A percentile compares a stretch with the other conserved stretches of the same genome.
phyloP scores from a whole-genome alignment of 2,329 filamentous ascomycete genomes.

The Cladophialophora carrionii region DNA sequence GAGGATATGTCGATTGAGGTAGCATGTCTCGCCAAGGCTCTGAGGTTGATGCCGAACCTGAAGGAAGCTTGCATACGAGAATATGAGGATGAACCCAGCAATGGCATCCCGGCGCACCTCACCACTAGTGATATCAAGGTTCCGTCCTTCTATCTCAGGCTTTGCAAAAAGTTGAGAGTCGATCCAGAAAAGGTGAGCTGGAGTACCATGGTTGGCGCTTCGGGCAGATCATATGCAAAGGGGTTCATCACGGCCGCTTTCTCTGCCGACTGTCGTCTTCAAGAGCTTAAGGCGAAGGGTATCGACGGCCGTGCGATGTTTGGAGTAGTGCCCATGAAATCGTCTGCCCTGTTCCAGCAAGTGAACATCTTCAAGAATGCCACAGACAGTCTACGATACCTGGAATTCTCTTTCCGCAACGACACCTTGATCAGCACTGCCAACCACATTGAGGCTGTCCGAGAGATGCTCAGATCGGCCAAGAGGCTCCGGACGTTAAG shows the following conservation, averaged over 20 bases:
- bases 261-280: conserved; percentile 24
- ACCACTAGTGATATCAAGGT: conserved; percentile 9
- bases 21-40: conserved; percentile 24
- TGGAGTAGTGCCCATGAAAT: conserved; percentile 24
- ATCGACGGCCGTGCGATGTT: conserved; percentile 28
- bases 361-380: conserved; percentile 26
- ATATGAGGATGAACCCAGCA: conserved; percentile 18
- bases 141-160: conserved; percentile 29
- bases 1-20: conserved; percentile 33
- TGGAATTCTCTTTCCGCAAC: conserved; percentile 33
- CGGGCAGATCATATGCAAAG: conserved; percentile 29
- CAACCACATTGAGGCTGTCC: conserved; percentile 27
- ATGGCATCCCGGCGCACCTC: neutral
- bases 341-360: conserved; percentile 23
- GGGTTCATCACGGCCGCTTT: conserved; percentile 30
- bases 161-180: conserved; percentile 23
- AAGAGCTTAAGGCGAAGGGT: conserved; percentile 25
- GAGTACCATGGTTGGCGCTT: conserved; percentile 15
- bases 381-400: conserved; percentile 21
- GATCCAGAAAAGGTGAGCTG: conserved; percentile 20
- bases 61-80: conserved; percentile 28
- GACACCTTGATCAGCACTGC: conserved; percentile 22
- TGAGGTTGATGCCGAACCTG: conserved; percentile 28
- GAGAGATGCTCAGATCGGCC: conserved; percentile 23
- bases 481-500: conserved; percentile 26